Base-by-base conservation (phyloP, 495 filamentous ascomycete species). In the Aspergillus hancockii region DNA sequence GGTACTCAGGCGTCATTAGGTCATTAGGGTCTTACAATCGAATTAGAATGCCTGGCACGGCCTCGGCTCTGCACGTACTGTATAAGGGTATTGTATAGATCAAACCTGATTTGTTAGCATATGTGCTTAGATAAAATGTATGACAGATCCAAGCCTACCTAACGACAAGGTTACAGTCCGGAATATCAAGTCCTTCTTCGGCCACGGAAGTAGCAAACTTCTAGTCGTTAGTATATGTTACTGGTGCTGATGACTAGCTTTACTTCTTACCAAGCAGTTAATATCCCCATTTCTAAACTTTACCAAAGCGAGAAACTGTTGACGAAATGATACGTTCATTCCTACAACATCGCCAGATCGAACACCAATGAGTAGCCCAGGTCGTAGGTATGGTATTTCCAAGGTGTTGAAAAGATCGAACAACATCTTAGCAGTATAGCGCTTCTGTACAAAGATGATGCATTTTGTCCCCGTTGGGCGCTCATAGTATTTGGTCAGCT, bases 21-120 rank as follows among this genome's bases (percentile, higher is more conserved):
- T 23, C 0, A 1, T 14, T 23, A 41, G n/a, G 3, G 19, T 54
- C 60, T 52, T 68, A 80, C 75, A 19, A 71, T 85, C 0, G 93
- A 97, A 49, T 87, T 78, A 1, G 72, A 64, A 66, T 89, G 88
- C 10, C 94, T 83, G 45, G 94, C 94, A 61, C 94, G 82, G n/a
- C 94, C 94, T 36, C 92, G 83, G 19, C 93, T 97, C 70, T 98
- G 94, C 18, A 98, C 88, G 70, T 97, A 98, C 67, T 96, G 91
- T 56, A 98, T 98, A 69, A 97, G 78, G 0, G 94, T 97, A 10
- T 83, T 71, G 71, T 92, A 96, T n/a, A 97, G 81, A 70, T 97
- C 88, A 66, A 97, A 98, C 21, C 88, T 78, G 18, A n/a, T 59
- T 52, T 31, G 14, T 59, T 14, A 60, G 46, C 31, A n/a, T 41